Percentiles rank a stretch among this genome's conserved stretches.
Evolutionary conservation across 2,329 filamentous ascomycete species (phyloP).

Genomic region (Shiraia bambusicola): DNA sequence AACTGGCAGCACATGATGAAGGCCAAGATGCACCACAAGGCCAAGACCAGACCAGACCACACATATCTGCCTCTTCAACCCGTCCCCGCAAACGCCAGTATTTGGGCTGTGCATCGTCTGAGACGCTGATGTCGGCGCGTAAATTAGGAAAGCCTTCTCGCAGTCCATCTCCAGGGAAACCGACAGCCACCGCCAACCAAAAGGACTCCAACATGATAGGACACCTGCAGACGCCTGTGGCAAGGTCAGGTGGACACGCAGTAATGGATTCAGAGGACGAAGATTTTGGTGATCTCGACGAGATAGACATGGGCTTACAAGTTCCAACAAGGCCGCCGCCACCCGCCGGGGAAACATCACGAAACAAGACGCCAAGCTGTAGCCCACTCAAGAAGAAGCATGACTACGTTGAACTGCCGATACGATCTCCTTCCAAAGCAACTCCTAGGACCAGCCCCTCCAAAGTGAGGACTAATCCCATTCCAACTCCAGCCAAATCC

Average conservation of each 20-base stretch:
- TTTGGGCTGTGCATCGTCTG: slow-evolving; percentile 31
- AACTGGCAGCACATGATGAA: slow-evolving; percentile 1
- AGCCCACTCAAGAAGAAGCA: slow-evolving; percentile 2
- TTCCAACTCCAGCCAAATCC: slow-evolving; percentile 21
- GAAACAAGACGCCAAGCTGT: slow-evolving; percentile 16
- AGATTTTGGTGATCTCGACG: slow-evolving; percentile 31
- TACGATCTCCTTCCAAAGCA: slow-evolving; percentile 32
- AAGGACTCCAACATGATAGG: not conserved
- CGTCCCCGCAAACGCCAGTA: slow-evolving; percentile 35
- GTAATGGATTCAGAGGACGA: slow-evolving; percentile 39
- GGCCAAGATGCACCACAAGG: slow-evolving; percentile 14
- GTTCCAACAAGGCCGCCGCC: slow-evolving; percentile 13
- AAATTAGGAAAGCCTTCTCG: slow-evolving; percentile 31
- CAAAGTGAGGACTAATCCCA: slow-evolving; percentile 16
- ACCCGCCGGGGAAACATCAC: slow-evolving; percentile 8
- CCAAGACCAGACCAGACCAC: slow-evolving; percentile 11
- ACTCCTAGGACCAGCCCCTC: slow-evolving; percentile 16
- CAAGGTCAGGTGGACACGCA: slow-evolving; percentile 19
- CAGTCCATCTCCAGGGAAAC: slow-evolving; percentile 23
- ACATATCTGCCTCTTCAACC: slow-evolving; percentile 2
- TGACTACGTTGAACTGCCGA: slow-evolving; percentile 18
- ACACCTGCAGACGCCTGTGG: slow-evolving; percentile 11
- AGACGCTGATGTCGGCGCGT: slow-evolving; percentile 25
- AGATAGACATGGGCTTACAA: slow-evolving; percentile 24
- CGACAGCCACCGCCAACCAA: not conserved